Evolutionary conservation across 805 yeast species (phyloP).

Genomic region (Torulaspora quercuum): DNA sequence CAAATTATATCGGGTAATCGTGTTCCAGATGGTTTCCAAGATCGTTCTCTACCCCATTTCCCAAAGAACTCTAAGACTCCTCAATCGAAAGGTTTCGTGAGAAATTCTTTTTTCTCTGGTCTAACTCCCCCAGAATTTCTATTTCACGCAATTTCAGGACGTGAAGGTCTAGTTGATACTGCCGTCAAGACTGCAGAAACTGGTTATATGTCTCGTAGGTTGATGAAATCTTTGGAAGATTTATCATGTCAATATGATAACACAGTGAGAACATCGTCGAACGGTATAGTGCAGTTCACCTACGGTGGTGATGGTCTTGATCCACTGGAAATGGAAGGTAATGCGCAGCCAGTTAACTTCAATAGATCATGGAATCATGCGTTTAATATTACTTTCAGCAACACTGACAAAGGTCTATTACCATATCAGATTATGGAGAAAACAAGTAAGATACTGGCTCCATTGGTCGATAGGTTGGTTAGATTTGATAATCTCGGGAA

Average conservation of each 20-base stretch:
- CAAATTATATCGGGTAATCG: conserved; percentile 98
- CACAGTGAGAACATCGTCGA: conserved; percentile 91
- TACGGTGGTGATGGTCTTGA: conserved; percentile 99
- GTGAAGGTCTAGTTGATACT: conserved; percentile 99
- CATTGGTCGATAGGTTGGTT: conserved; percentile 55
- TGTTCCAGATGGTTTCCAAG: conserved; percentile 99
- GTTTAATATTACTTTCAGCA: conserved; percentile 61
- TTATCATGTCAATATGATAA: conserved; percentile 88
- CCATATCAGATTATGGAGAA: conserved; percentile 66
- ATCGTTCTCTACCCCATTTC: conserved; percentile 95
- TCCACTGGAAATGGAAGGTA: conserved; percentile 99
- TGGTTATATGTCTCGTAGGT: conserved; percentile 96
- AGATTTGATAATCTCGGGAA: conserved; percentile 75
- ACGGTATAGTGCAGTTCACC: conserved; percentile 94
- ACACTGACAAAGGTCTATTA: conserved; percentile 50
- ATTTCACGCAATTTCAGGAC: conserved; percentile 98
- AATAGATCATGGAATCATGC: conserved; percentile 94
- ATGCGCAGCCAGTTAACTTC: conserved; percentile 93
- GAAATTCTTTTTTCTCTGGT: conserved; percentile 93
- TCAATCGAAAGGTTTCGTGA: conserved; percentile 94
- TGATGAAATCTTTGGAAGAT: conserved; percentile 97
- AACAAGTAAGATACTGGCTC: conserved; percentile 54
- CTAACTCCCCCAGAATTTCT: conserved; percentile 93
- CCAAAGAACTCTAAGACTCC: conserved; percentile 95
- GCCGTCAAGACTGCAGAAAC: conserved; percentile 99